These are phyloP conservation scores for Candida pseudocylindracea DNA, from an alignment of 1,139 yeast genomes.

Conservation along the genomic window DNA sequence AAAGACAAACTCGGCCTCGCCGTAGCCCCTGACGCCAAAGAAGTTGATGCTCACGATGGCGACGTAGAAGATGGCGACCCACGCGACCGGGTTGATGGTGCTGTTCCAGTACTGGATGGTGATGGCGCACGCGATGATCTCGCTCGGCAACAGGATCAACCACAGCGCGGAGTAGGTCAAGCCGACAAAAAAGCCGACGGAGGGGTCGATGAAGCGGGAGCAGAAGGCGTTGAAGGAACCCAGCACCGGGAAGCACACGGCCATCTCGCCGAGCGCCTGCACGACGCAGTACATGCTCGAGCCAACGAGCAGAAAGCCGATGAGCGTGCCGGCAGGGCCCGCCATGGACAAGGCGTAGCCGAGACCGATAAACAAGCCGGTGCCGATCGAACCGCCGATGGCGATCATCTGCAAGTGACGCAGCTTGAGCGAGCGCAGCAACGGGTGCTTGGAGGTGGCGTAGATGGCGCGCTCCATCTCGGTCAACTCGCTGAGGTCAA, in stretches of 20 bases:
- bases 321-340: constrained; percentile 46
- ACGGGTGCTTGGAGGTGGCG: constrained; percentile 15
- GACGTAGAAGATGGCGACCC: constrained; percentile 19
- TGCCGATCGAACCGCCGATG: constrained; percentile 1
- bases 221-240: constrained; percentile 37
- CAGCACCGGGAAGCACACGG: constrained; percentile 36
- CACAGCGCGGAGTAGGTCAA: constrained; percentile 18
- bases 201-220: constrained; percentile 36
- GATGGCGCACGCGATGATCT: constrained; percentile 20
- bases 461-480: constrained; percentile 14
- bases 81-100: constrained; percentile 15
- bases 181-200: constrained; percentile 33
- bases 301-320: constrained; percentile 15
- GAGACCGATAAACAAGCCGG: constrained; percentile 37
- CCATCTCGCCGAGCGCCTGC: constrained; percentile 37
- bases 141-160: constrained; percentile 21
- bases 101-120: constrained; percentile 19
- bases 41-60: constrained; percentile 15
- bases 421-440: constrained; percentile 4
- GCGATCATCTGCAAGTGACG: constrained; percentile 1
- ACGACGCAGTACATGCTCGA: constrained; percentile 26
- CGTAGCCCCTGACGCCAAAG: constrained; percentile 22
- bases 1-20: constrained; percentile 19
- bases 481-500: constrained; percentile 9
- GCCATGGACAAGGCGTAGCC: constrained; percentile 37